Evolutionary conservation across 208 protist genomes (phyloP), one percentile per base, ranked within the genome.

Genomic region (Phytomonas sp.): DNA sequence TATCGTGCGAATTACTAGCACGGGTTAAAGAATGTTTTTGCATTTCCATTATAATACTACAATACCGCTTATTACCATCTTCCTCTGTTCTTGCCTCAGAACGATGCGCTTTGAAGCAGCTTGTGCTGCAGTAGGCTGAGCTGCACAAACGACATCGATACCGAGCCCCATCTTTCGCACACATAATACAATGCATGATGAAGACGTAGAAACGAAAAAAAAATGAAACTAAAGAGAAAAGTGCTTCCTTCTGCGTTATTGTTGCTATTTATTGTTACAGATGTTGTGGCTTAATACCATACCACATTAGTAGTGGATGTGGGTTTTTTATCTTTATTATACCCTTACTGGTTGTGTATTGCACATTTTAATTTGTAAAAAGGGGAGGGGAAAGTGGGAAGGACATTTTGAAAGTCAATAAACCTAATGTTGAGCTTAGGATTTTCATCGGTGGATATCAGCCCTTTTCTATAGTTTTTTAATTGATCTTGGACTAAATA

Each of bases 121-220:
- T 36, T 10, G 79, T 69, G 30, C 74, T 81, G 71, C 88, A 94
- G 78, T 91, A 94, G n/a, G 76, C 60, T 11, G 67, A 71, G 12
- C 68, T 69, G 76, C 88, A 94, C 8, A 56, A 52, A n/a, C 80
- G 82, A 68, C 88, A 94, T 23, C 79, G 81, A 68, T 90, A 92
- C 34, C 60, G 56, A 5, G 81, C 61, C 12, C 52, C 45, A 2
- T 86, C 77, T 1, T 52, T 59, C 3, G 74, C 67, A 45, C 88
- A 93, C 2, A 89, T 74, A 30, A 91, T 63, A 65, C 88, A 94
- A 40, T 52, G 61, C 85, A 91, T 88, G 67, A 29, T 63, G 63
- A 23, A 42, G 14, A 66, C 34, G 61, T 10, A 65, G 52, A 79
- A 60, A 37, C 49, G 67, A 31, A 72, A 73, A 60, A 6, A 67